phyloP scores from a whole-genome alignment of 2,329 filamentous ascomycete genomes.

The Nothophaeocryptopus gaeumannii region DNA sequence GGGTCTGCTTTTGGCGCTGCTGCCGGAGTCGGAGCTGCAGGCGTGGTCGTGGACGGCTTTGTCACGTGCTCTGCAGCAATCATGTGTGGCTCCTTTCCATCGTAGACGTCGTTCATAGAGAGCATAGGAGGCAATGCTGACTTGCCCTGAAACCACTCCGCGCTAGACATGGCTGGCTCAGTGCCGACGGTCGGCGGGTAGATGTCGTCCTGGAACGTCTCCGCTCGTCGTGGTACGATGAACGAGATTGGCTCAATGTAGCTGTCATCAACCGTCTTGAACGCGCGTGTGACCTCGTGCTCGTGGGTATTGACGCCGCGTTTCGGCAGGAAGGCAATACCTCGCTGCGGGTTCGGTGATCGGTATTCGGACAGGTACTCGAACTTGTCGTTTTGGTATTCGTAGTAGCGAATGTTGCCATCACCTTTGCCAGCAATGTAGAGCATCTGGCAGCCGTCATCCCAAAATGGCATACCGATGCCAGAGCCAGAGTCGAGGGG shows the following conservation, averaged over 20 bases:
- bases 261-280: constrained; percentile 92
- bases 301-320: constrained; percentile 94
- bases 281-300: constrained; percentile 92
- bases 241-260: constrained; percentile 98
- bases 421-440: constrained; percentile 98
- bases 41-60: constrained; percentile 25
- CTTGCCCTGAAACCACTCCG: constrained; percentile 86
- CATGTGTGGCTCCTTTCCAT: constrained; percentile 76
- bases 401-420: constrained; percentile 98
- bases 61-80: constrained; percentile 68
- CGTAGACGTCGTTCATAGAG: constrained; percentile 87
- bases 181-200: constrained; percentile 80
- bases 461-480: constrained; percentile 99
- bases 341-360: constrained; percentile 90
- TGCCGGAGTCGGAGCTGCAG: constrained; percentile 35
- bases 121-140: constrained; percentile 79
- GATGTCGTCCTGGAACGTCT: constrained; percentile 96
- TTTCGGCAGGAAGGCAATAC: constrained; percentile 90
- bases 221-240: constrained; percentile 87
- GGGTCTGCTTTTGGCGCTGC: constrained; percentile 43
- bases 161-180: constrained; percentile 74
- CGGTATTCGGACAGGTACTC: constrained; percentile 97
- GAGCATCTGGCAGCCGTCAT: constrained; percentile 90
- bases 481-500: constrained; percentile 93
- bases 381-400: constrained; percentile 98